Base-by-base conservation (phyloP, 2,329 filamentous ascomycete species). In the Xylaria sp. region DNA sequence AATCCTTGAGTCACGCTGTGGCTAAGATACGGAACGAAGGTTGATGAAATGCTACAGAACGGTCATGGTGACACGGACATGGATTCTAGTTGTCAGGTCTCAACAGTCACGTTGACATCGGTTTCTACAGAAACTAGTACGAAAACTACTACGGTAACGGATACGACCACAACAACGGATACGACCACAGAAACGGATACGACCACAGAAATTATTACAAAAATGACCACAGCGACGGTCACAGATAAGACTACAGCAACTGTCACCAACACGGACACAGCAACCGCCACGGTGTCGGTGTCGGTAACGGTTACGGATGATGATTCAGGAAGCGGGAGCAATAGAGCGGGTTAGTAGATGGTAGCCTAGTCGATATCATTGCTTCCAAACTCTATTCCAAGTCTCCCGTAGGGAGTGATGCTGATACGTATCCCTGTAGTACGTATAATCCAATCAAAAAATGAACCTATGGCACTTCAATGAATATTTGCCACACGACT, bases 381-480 rank as follows among this genome's bases (percentile, higher is more conserved):
- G n/a, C 55, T 59, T 46, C 56, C 48, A 30, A 32, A 46, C 56
- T 63, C 28, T 53, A 50, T 63, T 45, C 56, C 41, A 25, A 46
- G 20, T 18, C 28, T 30, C 13, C 63, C 48, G 32, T 8, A 36
- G 30, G 32, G 61, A 50, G 36, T 45, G 53, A 66, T 68, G 36
- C 68, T 70, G 55, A 70, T 66, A 50, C 39, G 36, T 68, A 50
- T 56, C 50, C 15, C 23, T 60, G 56, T 64, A 70, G 68, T 70
- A 68, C 53, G 68, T 68, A 43, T 63, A 52, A 10, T n/a, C 39
- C 34, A 32, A 53, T 43, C 48, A 58, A 41, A 28, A 8, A 10
- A 20, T 36, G 57, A 60, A 32, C 20, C 18, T 7, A 34, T 30
- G 23, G 28, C 34, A 18, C 15, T 62, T 12, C 5, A 50, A 59